phyloP scores from a whole-genome alignment of 352 stramenopile species.

The Peronosclerospora sorghi region DNA sequence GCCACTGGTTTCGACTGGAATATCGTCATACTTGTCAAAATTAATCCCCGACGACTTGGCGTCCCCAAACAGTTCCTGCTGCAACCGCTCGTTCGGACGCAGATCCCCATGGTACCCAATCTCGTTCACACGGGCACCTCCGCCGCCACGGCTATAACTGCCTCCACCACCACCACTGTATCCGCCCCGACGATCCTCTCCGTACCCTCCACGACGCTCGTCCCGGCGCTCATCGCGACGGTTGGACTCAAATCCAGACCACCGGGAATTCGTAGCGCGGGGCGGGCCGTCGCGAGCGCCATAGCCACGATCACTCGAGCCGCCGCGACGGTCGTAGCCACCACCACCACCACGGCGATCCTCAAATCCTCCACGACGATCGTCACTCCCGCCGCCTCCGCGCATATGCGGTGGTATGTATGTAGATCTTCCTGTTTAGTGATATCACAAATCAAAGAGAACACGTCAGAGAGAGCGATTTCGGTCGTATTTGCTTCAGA shows the following conservation, averaged over 20 bases:
- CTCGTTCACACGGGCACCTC: slow-evolving; percentile 81
- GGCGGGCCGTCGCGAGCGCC: slow-evolving; percentile 18
- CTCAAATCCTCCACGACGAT: slow-evolving; percentile 14
- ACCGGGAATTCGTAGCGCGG: slow-evolving; percentile 38
- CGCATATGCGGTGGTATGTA: slow-evolving; percentile 72
- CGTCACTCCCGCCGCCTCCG: slow-evolving; percentile 22
- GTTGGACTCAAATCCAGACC: slow-evolving; percentile 40
- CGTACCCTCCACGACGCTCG: slow-evolving; percentile 20
- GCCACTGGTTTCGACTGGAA: slow-evolving; percentile 93
- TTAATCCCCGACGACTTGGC: slow-evolving; percentile 94
- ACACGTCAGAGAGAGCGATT: slow-evolving; percentile 6
- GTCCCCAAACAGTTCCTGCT: slow-evolving; percentile 89
- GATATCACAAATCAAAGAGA: slow-evolving; percentile 5
- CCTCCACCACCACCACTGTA: slow-evolving; percentile 16
- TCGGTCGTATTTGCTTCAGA: too few relatives aligned
- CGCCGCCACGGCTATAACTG: slow-evolving; percentile 37
- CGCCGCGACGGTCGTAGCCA: too few relatives aligned
- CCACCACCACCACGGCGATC: slow-evolving; percentile 16
- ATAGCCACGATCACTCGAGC: slow-evolving; percentile 23
- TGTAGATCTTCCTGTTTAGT: slow-evolving; percentile 44
- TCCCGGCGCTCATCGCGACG: slow-evolving; percentile 25
- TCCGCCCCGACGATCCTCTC: slow-evolving; percentile 8
- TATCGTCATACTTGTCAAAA: slow-evolving; percentile 98
- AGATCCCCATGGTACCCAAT: slow-evolving; percentile 95
- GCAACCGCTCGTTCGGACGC: slow-evolving; percentile 85